Conservation (phyloP, 1,284 basidiomycete genomes). For the Phellinidium pouzarii region DNA sequence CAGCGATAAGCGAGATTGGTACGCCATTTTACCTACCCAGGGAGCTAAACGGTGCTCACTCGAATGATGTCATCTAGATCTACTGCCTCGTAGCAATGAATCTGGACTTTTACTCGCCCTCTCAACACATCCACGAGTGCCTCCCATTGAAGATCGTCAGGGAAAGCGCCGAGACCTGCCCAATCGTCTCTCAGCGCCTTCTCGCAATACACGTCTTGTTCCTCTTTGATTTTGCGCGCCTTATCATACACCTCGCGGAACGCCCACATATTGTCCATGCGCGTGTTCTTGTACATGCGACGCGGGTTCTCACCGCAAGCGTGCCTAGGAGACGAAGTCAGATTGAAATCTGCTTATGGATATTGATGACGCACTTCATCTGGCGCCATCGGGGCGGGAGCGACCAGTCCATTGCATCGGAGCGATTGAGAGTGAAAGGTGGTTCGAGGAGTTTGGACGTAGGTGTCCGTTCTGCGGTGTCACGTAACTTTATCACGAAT, state of each 20-base stretch:
- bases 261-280: constrained; percentile 41
- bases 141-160: constrained; percentile 78
- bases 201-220: constrained; percentile 68
- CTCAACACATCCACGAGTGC: constrained; percentile 82
- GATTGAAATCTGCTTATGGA: background rate
- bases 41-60: constrained; percentile 34
- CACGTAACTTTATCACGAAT: constrained; percentile 61
- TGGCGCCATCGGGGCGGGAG: constrained; percentile 46
- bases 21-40: background rate
- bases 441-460: constrained; percentile 63
- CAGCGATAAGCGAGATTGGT: background rate
- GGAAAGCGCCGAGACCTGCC: constrained; percentile 57
- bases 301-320: constrained; percentile 36
- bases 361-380: constrained; percentile 41
- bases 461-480: constrained; percentile 48
- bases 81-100: constrained; percentile 74
- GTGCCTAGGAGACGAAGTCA: constrained; percentile 25
- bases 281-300: constrained; percentile 31
- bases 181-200: constrained; percentile 54
- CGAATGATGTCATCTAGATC: constrained; percentile 75
- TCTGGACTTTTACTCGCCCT: constrained; percentile 72
- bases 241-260: constrained; percentile 55
- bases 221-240: constrained; percentile 65
- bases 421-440: constrained; percentile 39
- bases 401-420: constrained; percentile 26